These are phyloP conservation scores for Acorus gramineus DNA, from an alignment of 106 monocot genomes.

Conservation along the genomic window DNA sequence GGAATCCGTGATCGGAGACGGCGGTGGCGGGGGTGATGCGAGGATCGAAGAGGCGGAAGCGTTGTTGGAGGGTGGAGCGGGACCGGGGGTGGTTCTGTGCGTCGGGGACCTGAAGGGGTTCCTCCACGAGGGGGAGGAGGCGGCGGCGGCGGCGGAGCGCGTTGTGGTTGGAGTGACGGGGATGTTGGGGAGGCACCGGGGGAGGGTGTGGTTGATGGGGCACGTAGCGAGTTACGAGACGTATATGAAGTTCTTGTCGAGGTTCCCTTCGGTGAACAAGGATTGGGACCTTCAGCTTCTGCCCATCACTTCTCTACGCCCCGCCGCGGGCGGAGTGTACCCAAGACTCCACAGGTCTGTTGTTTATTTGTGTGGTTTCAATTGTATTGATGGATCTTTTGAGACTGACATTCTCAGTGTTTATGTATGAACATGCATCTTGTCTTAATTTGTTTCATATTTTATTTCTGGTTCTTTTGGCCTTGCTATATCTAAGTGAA, in stretches of 20 bases:
- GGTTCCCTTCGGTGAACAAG: conserved; percentile 25
- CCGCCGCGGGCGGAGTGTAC: conserved; percentile 1
- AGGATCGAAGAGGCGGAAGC: conserved; percentile 4
- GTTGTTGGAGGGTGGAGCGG: not conserved
- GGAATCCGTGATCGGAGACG: conserved; percentile 1
- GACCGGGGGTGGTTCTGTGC: conserved; percentile 9
- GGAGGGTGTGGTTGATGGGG: conserved; percentile 25
- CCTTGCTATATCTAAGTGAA: no score
- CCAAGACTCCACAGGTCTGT: conserved; percentile 15
- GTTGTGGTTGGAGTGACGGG: conserved; percentile 11
- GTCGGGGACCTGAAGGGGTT: conserved; percentile 19
- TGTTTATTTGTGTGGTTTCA: not conserved
- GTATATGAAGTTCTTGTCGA: conserved; percentile 27
- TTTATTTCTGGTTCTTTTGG: no score
- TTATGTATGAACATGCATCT: no score
- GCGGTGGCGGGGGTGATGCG: not conserved
- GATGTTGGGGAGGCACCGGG: conserved; percentile 1
- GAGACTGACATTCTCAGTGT: no score
- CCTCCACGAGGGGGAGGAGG: conserved; percentile 6
- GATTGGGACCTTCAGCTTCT: conserved; percentile 33
- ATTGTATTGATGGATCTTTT: no score
- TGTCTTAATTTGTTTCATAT: no score
- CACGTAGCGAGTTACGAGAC: conserved; percentile 23
- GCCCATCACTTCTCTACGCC: conserved; percentile 24
- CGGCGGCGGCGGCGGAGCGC: not conserved